Evolutionary conservation across 805 yeast genomes (phyloP).

Genomic region (Kodamaea nitidulidarum): DNA sequence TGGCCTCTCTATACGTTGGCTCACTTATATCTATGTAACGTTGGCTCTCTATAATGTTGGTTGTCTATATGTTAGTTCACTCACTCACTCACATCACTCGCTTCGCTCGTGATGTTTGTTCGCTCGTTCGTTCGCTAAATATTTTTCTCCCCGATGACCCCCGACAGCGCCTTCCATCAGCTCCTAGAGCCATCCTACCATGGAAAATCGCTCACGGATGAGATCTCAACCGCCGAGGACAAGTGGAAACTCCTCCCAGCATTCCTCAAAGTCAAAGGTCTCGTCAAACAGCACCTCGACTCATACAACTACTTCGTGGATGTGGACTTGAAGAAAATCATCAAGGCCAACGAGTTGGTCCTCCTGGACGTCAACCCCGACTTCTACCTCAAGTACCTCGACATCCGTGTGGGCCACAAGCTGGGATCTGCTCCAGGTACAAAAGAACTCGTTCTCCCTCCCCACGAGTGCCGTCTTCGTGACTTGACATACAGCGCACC

Average conservation of each 20-base stretch:
- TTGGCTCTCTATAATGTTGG: too few species aligned
- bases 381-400: constrained; percentile 87
- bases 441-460: constrained; percentile 67
- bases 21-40: too few species aligned
- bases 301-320: constrained; percentile 98
- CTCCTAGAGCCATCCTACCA: constrained; percentile 75
- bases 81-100: not conserved
- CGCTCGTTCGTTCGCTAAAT: too few species aligned
- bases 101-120: too few species aligned
- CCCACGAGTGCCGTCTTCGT: constrained; percentile 93
- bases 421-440: constrained; percentile 48
- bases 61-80: not conserved
- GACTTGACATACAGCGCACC: constrained; percentile 95
- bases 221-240: constrained; percentile 86
- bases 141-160: not conserved
- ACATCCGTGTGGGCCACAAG: constrained; percentile 84
- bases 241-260: constrained; percentile 98
- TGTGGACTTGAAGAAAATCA: constrained; percentile 86
- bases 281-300: constrained; percentile 95
- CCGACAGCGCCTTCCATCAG: constrained; percentile 49
- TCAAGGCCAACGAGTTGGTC: constrained; percentile 83
- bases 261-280: constrained; percentile 88
- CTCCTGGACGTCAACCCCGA: constrained; percentile 96
- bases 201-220: constrained; percentile 85
- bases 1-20: too few species aligned